A percentile compares a stretch with the other conserved stretches of the same genome.
Evolutionary conservation across 176 grass and related monocot genomes (phyloP).

Genomic region (Phragmites australis): DNA sequence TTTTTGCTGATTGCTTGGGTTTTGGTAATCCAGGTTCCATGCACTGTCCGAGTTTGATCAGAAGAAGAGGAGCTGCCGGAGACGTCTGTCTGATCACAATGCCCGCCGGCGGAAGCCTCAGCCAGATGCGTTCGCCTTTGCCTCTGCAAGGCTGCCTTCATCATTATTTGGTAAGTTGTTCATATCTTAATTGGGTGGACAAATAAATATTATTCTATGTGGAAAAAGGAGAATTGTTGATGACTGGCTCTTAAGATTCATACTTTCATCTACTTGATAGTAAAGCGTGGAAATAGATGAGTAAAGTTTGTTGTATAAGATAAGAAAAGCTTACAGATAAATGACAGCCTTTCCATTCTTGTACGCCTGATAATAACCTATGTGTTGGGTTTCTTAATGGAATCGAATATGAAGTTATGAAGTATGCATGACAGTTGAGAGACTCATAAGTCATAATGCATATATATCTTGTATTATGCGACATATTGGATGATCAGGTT

Average conservation of each 20-base stretch:
- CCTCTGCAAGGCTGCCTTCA: conserved; percentile 40
- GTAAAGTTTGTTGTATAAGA: background rate
- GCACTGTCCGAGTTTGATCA: conserved; percentile 72
- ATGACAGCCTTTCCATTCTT: background rate
- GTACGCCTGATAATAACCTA: background rate
- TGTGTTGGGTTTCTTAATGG: background rate
- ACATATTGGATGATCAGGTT: background rate
- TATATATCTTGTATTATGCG: background rate
- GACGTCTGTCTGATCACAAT: conserved; percentile 79
- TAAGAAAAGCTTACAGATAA: background rate
- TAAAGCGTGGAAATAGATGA: background rate
- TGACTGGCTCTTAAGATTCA: background rate
- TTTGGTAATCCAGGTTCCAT: conserved; percentile 70
- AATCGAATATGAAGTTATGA: background rate
- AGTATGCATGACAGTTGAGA: background rate
- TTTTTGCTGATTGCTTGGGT: conserved; percentile 38
- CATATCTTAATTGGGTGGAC: background rate
- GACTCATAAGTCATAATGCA: background rate
- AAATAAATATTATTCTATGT: background rate
- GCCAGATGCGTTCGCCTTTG: conserved; percentile 50
- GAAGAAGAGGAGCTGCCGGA: conserved; percentile 82
- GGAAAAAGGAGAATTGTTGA: background rate
- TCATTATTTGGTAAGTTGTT: conserved; percentile 59
- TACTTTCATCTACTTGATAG: too few relatives aligned
- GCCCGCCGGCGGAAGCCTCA: conserved; percentile 72